A percentile compares a stretch with the other conserved stretches of the same genome.
phyloP scores from a whole-genome alignment of 2,329 filamentous ascomycete species.

The Alternaria metachromatica region DNA sequence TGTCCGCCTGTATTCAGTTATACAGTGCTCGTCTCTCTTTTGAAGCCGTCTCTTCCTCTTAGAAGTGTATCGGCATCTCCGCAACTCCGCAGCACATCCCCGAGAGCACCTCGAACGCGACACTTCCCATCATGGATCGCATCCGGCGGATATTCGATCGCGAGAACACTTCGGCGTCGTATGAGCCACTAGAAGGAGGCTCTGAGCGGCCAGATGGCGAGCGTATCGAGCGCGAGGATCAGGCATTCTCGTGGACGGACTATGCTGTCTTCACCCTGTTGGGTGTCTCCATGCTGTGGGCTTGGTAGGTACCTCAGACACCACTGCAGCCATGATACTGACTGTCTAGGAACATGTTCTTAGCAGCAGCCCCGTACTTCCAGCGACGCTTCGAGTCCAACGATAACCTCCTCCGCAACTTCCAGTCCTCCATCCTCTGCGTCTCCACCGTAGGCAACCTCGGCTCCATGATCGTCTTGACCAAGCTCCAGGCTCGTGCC shows the following conservation, averaged over 20 bases:
- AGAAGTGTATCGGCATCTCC: slow-evolving; percentile 3
- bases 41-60: slow-evolving; percentile 15
- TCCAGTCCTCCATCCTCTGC: slow-evolving; percentile 87
- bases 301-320: slow-evolving; percentile 69
- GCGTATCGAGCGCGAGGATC: slow-evolving; percentile 34
- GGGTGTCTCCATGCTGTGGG: slow-evolving; percentile 95
- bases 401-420: slow-evolving; percentile 76
- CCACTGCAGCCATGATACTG: slow-evolving; percentile 6
- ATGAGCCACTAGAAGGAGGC: slow-evolving; percentile 49
- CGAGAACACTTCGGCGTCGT: slow-evolving; percentile 35
- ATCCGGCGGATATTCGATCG: slow-evolving; percentile 41
- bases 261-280: slow-evolving; percentile 86
- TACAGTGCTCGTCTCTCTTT: slow-evolving; percentile 5
- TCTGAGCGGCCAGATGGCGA: slow-evolving; percentile 45
- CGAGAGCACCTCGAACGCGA: slow-evolving; percentile 8
- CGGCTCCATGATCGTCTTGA: slow-evolving; percentile 74
- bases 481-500: slow-evolving; percentile 79
- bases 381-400: slow-evolving; percentile 76
- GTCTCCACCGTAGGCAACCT: slow-evolving; percentile 88
- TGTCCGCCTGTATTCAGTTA: slow-evolving; percentile 24
- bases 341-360: slow-evolving; percentile 87
- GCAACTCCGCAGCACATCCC: slow-evolving; percentile 4
- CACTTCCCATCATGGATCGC: slow-evolving; percentile 41
- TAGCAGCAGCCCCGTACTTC: slow-evolving; percentile 94
- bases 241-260: slow-evolving; percentile 79